phyloP scores from a whole-genome alignment of 768 basidiomycete species.

The Omphalotus guepiniiformis region DNA sequence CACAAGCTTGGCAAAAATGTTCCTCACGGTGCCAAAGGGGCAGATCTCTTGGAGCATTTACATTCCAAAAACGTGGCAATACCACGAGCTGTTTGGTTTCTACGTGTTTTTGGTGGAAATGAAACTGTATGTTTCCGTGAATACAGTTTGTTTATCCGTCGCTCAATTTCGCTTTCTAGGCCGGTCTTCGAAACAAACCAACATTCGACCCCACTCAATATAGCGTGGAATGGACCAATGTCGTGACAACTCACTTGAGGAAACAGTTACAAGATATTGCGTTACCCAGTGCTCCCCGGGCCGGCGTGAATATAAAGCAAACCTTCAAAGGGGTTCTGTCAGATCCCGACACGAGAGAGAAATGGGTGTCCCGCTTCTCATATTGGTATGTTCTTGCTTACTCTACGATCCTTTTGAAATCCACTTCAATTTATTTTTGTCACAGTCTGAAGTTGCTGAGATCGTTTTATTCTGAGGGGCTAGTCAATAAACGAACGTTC shows the following conservation, averaged over 20 bases:
- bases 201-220: constrained; percentile 81
- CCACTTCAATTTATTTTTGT: neutral
- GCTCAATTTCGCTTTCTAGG: constrained; percentile 32
- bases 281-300: constrained; percentile 73
- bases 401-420: neutral
- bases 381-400: constrained; percentile 54
- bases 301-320: constrained; percentile 75
- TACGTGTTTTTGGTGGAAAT: constrained; percentile 82
- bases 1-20: constrained; percentile 81
- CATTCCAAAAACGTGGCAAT: constrained; percentile 75
- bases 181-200: constrained; percentile 72
- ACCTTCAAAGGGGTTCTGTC: constrained; percentile 79
- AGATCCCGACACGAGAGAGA: constrained; percentile 64
- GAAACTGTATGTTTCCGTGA: constrained; percentile 55
- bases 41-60: constrained; percentile 76
- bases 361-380: constrained; percentile 74
- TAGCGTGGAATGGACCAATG: constrained; percentile 80
- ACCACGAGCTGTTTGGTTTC: constrained; percentile 81
- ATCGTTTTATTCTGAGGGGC: constrained; percentile 74
- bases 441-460: constrained; percentile 65
- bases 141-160: too few relatives aligned
- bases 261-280: constrained; percentile 78
- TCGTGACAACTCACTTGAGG: constrained; percentile 77
- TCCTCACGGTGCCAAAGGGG: constrained; percentile 82
- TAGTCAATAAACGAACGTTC: constrained; percentile 76